Evolutionary conservation across 2,329 filamentous ascomycete genomes (phyloP), one percentile per base, ranked within the genome.

Genomic region (Aspergillus fructus): DNA sequence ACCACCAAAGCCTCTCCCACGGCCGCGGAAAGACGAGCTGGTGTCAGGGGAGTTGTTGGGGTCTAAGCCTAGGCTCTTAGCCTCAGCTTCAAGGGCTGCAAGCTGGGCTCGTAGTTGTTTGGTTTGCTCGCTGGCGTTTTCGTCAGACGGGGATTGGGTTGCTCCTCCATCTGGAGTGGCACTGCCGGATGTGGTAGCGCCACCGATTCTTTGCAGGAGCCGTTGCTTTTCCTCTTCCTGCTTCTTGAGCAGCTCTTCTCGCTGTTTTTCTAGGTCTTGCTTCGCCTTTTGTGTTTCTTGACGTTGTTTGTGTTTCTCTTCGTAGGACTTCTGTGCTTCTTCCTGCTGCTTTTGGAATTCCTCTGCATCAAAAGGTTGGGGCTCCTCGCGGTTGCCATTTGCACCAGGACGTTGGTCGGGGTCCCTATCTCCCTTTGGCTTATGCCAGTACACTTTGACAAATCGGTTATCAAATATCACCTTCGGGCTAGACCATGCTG

Each of bases 381-480:
- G 73, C 53, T 37, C 41, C n/a, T 76, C 74, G 8, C 69, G 59
- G 19, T 69, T 63, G 39, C 64, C 58, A 21, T 64, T 65, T 6
- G 59, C 43, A 6, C 53, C 60, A 15, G 63, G 56, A 15, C 69
- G 62, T 12, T 64, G 63, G 15, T 65, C 65, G 15, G 62, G 64
- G 49, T 72, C 73, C 17, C 61, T 64, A 15, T 76, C 74, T 5
- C 64, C 58, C 27, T 68, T 71, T 19, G 79, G 74, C 60, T 81
- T 83, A 66, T 82, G 78, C 84, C 84, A 87, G 64, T 85, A 86
- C 1, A 86, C 83, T 62, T 86, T 86, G 51, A 87, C 84, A 61
- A 87, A 87, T 3, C 85, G 76, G 59, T 87, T 87, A 61, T 86
- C 84, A 61, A 87, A 87, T 17, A 87, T 81, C 52, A 81, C 81